Conservation (phyloP, 352 stramenopile species). For the Globisporangium paddicum region DNA sequence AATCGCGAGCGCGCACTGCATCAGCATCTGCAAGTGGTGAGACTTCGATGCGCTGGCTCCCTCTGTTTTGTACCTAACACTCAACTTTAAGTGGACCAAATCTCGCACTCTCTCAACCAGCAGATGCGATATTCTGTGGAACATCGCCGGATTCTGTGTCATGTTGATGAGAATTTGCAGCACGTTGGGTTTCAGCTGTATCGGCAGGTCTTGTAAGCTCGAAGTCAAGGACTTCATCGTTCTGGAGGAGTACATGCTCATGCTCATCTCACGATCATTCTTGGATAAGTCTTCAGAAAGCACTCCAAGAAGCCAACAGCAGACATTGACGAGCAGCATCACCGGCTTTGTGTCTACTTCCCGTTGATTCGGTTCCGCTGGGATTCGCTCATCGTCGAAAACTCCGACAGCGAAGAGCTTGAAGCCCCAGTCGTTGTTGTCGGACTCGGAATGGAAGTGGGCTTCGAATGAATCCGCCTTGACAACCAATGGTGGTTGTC, state of each 20-base stretch:
- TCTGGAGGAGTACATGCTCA: constrained; percentile 22
- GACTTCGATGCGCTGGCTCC: constrained; percentile 52
- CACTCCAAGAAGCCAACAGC: constrained; percentile 30
- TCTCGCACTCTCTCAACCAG: constrained; percentile 37
- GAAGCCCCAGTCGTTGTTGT: constrained; percentile 88
- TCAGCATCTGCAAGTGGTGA: constrained; percentile 48
- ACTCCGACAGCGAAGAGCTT: constrained; percentile 77
- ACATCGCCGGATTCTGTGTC: constrained; percentile 22
- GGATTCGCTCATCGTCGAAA: constrained; percentile 30
- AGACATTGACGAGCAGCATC: constrained; percentile 27
- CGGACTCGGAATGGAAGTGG: constrained; percentile 79
- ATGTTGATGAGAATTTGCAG: constrained; percentile 43
- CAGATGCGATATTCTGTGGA: constrained; percentile 31
- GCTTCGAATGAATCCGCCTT: constrained; percentile 69
- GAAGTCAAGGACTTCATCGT: constrained; percentile 31
- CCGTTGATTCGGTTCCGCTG: background rate
- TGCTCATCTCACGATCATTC: background rate
- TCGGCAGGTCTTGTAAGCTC: constrained; percentile 30
- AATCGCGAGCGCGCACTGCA: constrained; percentile 52
- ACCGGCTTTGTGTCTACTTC: constrained; percentile 4
- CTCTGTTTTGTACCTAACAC: constrained; percentile 41
- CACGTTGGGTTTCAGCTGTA: constrained; percentile 30
- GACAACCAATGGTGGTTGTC: constrained; percentile 61
- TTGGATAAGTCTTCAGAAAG: background rate
- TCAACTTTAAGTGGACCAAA: constrained; percentile 44